These are phyloP conservation scores for Naumovozyma dairenensis DNA, from an alignment of 805 yeast species.

Conservation along the genomic window DNA sequence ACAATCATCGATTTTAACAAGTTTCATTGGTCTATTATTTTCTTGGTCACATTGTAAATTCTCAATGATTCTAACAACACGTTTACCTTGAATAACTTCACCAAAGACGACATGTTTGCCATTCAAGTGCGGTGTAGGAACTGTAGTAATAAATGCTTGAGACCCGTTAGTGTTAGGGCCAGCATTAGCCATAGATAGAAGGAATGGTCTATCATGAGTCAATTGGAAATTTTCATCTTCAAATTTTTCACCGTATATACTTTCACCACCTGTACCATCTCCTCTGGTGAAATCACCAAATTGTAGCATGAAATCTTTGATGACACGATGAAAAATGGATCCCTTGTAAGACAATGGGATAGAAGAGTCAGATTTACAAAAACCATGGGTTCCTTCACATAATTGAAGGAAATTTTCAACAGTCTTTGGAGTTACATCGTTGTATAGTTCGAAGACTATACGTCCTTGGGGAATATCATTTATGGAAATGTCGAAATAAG, in stretches of 20 bases:
- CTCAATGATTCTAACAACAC: slow-evolving; percentile 71
- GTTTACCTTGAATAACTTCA: slow-evolving; percentile 72
- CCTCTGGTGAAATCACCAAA: slow-evolving; percentile 85
- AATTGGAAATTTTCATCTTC: slow-evolving; percentile 81
- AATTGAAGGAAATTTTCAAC: slow-evolving; percentile 83
- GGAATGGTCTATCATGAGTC: slow-evolving; percentile 74
- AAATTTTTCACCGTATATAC: slow-evolving; percentile 74
- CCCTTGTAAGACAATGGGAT: slow-evolving; percentile 67
- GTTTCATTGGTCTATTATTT: slow-evolving; percentile 61
- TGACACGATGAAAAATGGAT: slow-evolving; percentile 87
- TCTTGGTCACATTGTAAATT: slow-evolving; percentile 48
- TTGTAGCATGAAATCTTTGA: slow-evolving; percentile 83
- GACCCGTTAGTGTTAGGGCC: slow-evolving; percentile 95
- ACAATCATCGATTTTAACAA: slow-evolving; percentile 65
- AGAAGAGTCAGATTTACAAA: slow-evolving; percentile 20
- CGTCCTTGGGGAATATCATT: slow-evolving; percentile 66
- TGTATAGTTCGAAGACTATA: slow-evolving; percentile 63
- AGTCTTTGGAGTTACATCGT: slow-evolving; percentile 74
- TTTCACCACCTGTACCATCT: slow-evolving; percentile 73
- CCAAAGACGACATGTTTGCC: slow-evolving; percentile 97
- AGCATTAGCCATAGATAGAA: slow-evolving; percentile 93
- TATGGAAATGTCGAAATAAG: slow-evolving; percentile 70
- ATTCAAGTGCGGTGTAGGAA: slow-evolving; percentile 86
- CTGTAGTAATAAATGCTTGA: slow-evolving; percentile 90
- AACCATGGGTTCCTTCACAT: slow-evolving; percentile 77